Evolutionary conservation across 495 filamentous ascomycete genomes (phyloP), one percentile per base, ranked within the genome.

Genomic region (Trichoderma erinaceum): DNA sequence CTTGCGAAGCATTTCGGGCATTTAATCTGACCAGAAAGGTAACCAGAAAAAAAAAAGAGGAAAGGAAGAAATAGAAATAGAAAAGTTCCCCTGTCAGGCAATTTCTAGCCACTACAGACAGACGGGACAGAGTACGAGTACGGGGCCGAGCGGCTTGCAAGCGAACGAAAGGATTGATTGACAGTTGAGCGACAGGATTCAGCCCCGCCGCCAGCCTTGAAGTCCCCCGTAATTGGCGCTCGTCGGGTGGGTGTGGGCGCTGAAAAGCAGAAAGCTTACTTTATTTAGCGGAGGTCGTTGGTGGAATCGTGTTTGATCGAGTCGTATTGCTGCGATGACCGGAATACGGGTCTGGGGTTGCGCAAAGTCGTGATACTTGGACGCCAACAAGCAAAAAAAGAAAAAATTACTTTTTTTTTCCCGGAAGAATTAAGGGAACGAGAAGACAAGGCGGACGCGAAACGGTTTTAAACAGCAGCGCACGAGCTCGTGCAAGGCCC

Each of bases 1-100:
- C 71, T 79, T 83, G 70, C 80, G 79, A 70, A 83, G 77, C 76
- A 82, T 79, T 69, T 71, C 72, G 66, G 70, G 8, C 65, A 46
- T 46, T 46, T 41, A 23, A n/a, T 4, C 15, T 15, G 64, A 35
- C 8, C 12, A 25, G 32, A 41, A 11, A 23, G 6, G n/a, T 8
- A n/a, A 4, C 13, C 48, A 27, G 13, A 16, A 29, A 25, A 32
- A 32, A 32, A 27, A 29, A 11, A 35, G 12, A 16, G n/a, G 10
- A 13, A 61, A 61, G 27, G 52, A 16, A 61, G 27, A 35, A 18
- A 32, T 3, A 32, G n/a, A 21, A 32, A 25, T 23, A 21, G 44
- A 1, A 48, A n/a, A 48, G 29, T 48, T 48, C n/a, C 44, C 44
- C 44, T 38, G 35, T 38, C 8, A 10, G 35, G 35, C 35, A 10